Percentiles rank a stretch among this genome's conserved stretches.
phyloP scores from a whole-genome alignment of 2,329 filamentous ascomycete genomes.

The Monilinia vaccinii-corymbosi region DNA sequence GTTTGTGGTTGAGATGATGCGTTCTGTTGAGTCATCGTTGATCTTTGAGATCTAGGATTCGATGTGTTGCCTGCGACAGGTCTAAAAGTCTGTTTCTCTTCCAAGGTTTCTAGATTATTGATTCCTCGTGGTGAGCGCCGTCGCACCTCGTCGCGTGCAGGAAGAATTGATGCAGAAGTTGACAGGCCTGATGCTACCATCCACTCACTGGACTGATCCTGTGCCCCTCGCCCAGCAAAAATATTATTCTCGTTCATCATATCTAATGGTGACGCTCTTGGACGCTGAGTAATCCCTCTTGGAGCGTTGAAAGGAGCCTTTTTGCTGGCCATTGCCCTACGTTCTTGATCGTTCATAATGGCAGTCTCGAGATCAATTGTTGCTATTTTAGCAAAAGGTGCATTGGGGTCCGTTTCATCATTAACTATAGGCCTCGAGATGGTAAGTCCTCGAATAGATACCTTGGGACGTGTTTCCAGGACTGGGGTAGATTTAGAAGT shows the following conservation, averaged over 20 bases:
- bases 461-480: conserved; percentile 23
- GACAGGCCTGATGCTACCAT: conserved; percentile 22
- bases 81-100: conserved; percentile 16
- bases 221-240: conserved; percentile 19
- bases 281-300: conserved; percentile 20
- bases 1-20: conserved; percentile 34
- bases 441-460: conserved; percentile 21
- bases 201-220: conserved; percentile 4
- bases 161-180: conserved; percentile 28
- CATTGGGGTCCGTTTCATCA: conserved; percentile 8
- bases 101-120: conserved; percentile 15
- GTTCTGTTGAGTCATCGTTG: conserved; percentile 10
- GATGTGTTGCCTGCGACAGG: conserved; percentile 20
- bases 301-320: conserved; percentile 20
- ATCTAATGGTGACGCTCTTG: conserved; percentile 15
- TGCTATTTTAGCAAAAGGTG: conserved; percentile 24
- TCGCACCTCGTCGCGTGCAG: conserved; percentile 26
- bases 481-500: neutral
- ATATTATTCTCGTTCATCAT: conserved; percentile 18
- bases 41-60: conserved; percentile 21
- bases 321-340: conserved; percentile 21
- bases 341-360: conserved; percentile 24
- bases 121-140: conserved; percentile 25
- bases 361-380: conserved; percentile 29
- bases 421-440: conserved; percentile 27